Percentiles rank a stretch among this genome's conserved stretches.
These are phyloP conservation scores for Juglanconis sp. DNA, from an alignment of 2,329 filamentous ascomycete genomes.

Conservation along the genomic window DNA sequence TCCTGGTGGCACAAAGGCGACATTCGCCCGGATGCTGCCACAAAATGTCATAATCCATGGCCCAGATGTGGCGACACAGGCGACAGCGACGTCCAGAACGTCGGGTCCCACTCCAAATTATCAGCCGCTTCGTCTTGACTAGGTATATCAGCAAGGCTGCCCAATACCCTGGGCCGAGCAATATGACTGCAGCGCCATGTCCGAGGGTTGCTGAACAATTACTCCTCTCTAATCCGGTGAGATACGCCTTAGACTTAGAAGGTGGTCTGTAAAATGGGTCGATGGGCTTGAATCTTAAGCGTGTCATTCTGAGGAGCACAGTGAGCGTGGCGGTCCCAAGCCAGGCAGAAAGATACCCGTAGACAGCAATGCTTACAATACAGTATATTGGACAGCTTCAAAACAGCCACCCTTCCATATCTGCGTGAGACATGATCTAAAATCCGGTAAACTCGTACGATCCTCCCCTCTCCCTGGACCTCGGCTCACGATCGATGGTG, in stretches of 20 bases:
- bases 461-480: no score
- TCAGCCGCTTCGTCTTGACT: background rate
- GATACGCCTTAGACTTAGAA: background rate
- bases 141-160: background rate
- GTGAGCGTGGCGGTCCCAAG: background rate
- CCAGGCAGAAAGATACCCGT: no score
- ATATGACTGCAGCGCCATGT: background rate
- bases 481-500: no score
- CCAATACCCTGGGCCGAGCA: background rate
- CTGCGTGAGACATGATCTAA: background rate
- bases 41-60: constrained; percentile 6
- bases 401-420: background rate
- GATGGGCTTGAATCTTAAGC: background rate
- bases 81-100: constrained; percentile 6
- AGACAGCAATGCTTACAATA: background rate
- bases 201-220: background rate
- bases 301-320: background rate
- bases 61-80: constrained; percentile 5
- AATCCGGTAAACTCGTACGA: no score
- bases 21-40: constrained; percentile 1
- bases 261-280: background rate
- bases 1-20: constrained; percentile 1
- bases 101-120: background rate
- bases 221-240: background rate
- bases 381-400: background rate